These are phyloP conservation scores for Clitoria ternatea DNA, from an alignment of 306 rosid genomes.

Conservation along the genomic window DNA sequence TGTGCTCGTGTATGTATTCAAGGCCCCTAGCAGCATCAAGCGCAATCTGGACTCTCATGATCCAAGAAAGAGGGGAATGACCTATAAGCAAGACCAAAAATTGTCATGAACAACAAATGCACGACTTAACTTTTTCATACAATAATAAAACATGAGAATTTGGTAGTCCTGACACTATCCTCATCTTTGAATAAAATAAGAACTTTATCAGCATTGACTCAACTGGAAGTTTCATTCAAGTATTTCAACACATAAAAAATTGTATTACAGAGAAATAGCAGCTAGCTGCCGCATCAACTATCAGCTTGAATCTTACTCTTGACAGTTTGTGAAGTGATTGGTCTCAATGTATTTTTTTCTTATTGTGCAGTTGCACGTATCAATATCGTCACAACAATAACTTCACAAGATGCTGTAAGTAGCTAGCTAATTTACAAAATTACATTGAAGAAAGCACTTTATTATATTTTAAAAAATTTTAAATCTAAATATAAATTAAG, in stretches of 20 bases:
- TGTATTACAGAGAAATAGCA: not conserved
- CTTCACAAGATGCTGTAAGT: not conserved
- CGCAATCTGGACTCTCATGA: constrained; percentile 89
- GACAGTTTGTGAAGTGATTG: too few relatives aligned
- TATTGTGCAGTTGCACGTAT: not conserved
- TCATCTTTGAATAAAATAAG: not conserved
- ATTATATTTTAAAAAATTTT: not conserved
- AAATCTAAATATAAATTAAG: not conserved
- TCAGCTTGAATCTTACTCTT: not conserved
- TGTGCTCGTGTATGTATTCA: constrained; percentile 98
- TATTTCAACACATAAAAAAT: not conserved
- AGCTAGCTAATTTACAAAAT: not conserved
- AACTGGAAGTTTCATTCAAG: not conserved
- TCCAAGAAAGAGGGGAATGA: constrained; percentile 93
- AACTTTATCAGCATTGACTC: not conserved
- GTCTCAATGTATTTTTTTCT: not conserved
- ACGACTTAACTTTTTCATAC: constrained; percentile 12
- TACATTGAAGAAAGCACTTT: not conserved
- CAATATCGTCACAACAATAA: constrained; percentile 16
- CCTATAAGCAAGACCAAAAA: constrained; percentile 44
- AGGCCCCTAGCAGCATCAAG: constrained; percentile 96
- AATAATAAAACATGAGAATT: not conserved
- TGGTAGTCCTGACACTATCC: constrained; percentile 3
- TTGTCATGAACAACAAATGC: constrained; percentile 12
- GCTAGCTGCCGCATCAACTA: not conserved